Evolutionary conservation across 2,329 filamentous ascomycete genomes (phyloP).

Genomic region (Claviceps monticola): DNA sequence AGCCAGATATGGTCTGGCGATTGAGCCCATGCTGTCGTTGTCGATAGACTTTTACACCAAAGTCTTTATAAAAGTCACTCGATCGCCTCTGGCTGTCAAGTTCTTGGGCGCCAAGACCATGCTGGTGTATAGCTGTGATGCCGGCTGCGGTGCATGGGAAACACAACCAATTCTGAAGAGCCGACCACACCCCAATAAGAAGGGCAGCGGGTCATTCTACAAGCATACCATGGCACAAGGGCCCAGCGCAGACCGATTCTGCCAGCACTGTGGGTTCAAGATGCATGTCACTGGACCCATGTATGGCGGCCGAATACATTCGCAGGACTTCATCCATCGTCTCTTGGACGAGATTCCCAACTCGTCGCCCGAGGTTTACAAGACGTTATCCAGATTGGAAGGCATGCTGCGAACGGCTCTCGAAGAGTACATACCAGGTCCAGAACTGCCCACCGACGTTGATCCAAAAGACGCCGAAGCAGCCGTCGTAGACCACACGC

Average conservation of each 20-base stretch:
- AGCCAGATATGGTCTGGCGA: conserved; percentile 70
- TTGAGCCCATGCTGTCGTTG: conserved; percentile 82
- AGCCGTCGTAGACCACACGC: conserved; percentile 56
- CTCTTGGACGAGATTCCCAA: conserved; percentile 60
- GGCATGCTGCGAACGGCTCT: conserved; percentile 85
- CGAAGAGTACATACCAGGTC: conserved; percentile 47
- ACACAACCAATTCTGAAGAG: conserved; percentile 67
- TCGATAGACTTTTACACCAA: conserved; percentile 94
- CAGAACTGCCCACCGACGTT: conserved; percentile 25
- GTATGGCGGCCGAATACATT: conserved; percentile 85
- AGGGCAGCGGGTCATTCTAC: conserved; percentile 53
- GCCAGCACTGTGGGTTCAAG: conserved; percentile 72
- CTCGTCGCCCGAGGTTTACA: conserved; percentile 56
- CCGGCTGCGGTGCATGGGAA: conserved; percentile 82
- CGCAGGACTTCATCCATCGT: conserved; percentile 64
- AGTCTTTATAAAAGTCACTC: conserved; percentile 71
- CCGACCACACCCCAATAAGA: conserved; percentile 53
- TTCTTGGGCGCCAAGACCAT: conserved; percentile 84
- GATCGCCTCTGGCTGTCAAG: conserved; percentile 75
- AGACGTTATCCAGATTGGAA: conserved; percentile 66
- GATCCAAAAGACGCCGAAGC: conserved; percentile 34
- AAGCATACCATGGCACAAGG: conserved; percentile 66
- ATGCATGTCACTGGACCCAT: conserved; percentile 87
- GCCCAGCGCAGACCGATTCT: conserved; percentile 51
- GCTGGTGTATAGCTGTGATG: conserved; percentile 81